Base-by-base conservation (phyloP, 129 eudicot species). In the Erigeron canadensis region DNA sequence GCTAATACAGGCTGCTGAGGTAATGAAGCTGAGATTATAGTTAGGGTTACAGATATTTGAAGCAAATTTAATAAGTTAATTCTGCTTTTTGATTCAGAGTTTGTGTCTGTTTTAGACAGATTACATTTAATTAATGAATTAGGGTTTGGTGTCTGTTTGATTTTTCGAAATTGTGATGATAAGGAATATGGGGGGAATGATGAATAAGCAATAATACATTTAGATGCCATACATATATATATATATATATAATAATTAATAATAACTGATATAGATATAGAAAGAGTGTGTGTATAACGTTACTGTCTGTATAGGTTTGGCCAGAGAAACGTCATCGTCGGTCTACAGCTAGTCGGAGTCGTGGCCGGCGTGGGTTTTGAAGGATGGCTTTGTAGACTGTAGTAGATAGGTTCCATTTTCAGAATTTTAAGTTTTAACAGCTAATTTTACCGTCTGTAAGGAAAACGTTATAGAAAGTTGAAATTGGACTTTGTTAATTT, bases 21-120 rank as follows among this genome's bases (percentile, higher is more conserved):
- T 9, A 94, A 77, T 42, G 95, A 75, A 76, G 87, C 82, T 66
- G 96, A 87, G 15, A 94, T 63, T 22, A 89, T 81, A 2, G 95
- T 94, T 44, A 94, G 72, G 21, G 96, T 94, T 9, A 72, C 90
- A 1, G 96, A 87, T n/a, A 85, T 11, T 10, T 80, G 81, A 34
- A 92, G 86, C 3, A 92, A 68, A 54, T 67, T 71, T 11, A 80
- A 53, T 2, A 69, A 46, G 10, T 56, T 38, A 13, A 38, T 65
- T 50, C 67, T 79, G 40, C 42, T 45, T 39, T 76, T 83, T 38
- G 80, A 47, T 73, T 84, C 84, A 28, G 84, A 83, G 40, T 84
- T 74, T n/a, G 58, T 9, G 58, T 66, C 82, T 73, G 69, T 65
- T 40, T 40, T 42, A 48, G 39, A 41, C 43, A 63, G 18, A 22